Evolutionary conservation across 441 rosid species (phyloP).

Genomic region (Populus trichocarpa): DNA sequence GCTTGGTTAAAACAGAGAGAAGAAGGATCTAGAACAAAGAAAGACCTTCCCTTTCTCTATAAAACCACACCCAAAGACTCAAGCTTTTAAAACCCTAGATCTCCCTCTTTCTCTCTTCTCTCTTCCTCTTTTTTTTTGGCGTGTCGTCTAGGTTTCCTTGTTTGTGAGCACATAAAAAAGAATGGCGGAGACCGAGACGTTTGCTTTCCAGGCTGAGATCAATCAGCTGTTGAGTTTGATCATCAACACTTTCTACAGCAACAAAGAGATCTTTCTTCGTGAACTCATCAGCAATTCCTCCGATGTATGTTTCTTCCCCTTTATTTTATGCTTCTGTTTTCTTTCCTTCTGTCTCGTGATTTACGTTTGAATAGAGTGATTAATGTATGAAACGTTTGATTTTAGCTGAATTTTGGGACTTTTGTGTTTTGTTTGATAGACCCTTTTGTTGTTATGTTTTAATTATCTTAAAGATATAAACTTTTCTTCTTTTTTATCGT

Average conservation of each 20-base stretch:
- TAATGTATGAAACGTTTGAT: too few relatives aligned
- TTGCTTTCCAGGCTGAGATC: conserved; percentile 6
- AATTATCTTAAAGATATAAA: neutral
- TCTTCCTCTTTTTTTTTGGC: neutral
- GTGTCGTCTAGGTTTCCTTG: neutral
- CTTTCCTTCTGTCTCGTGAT: neutral
- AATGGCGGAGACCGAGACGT: conserved; percentile 4
- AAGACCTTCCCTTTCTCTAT: neutral
- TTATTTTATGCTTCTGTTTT: neutral
- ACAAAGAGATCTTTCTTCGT: conserved; percentile 10
- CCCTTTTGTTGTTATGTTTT: neutral
- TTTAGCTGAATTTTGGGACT: neutral
- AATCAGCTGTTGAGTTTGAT: neutral
- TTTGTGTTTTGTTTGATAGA: neutral
- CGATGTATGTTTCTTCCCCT: neutral
- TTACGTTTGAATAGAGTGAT: neutral
- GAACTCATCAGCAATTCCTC: conserved; percentile 6
- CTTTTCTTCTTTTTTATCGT: neutral
- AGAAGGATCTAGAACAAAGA: neutral
- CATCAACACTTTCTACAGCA: conserved; percentile 1
- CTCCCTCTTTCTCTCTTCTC: neutral
- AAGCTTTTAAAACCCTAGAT: neutral
- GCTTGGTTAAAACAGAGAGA: neutral
- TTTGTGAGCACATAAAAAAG: neutral
- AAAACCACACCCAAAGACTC: neutral